phyloP scores from a whole-genome alignment of 148 eudicot species.

The Nyssa sinensis region DNA sequence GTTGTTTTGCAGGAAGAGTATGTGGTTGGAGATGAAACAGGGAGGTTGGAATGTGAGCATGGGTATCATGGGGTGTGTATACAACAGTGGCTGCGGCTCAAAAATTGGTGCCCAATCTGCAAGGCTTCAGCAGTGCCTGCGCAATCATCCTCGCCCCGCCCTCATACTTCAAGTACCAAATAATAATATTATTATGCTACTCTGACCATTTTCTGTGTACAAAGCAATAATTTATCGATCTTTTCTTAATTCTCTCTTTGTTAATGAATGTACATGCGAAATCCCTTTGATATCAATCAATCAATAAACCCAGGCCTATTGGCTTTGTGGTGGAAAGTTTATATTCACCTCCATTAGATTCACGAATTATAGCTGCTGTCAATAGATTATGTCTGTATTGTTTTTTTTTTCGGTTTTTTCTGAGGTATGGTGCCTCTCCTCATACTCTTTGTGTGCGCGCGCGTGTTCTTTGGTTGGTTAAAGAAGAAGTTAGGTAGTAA shows the following conservation, averaged over 20 bases:
- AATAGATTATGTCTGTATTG: too few species aligned
- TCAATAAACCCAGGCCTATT: neutral
- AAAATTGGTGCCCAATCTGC: slow-evolving; percentile 99
- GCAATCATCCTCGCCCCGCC: slow-evolving; percentile 29
- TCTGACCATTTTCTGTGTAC: neutral
- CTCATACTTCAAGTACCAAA: neutral
- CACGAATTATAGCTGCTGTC: too few species aligned
- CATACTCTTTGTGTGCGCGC: too few species aligned
- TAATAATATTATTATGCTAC: too few species aligned
- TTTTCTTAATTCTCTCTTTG: neutral
- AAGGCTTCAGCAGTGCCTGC: slow-evolving; percentile 45
- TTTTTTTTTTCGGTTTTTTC: too few species aligned
- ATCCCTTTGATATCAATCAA: neutral
- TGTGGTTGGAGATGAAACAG: slow-evolving; percentile 59
- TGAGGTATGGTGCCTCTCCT: too few species aligned
- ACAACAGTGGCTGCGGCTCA: slow-evolving; percentile 70
- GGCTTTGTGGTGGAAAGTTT: too few species aligned
- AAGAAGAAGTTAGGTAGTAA: too few species aligned
- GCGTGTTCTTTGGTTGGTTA: too few species aligned
- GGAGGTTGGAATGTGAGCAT: slow-evolving; percentile 66
- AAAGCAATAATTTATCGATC: neutral
- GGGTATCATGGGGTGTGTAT: slow-evolving; percentile 64
- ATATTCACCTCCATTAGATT: too few species aligned
- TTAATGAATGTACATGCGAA: neutral
- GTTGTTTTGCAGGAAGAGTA: slow-evolving; percentile 88